Evolutionary conservation across 345 rosid species (phyloP).

Genomic region (Acer negundo): DNA sequence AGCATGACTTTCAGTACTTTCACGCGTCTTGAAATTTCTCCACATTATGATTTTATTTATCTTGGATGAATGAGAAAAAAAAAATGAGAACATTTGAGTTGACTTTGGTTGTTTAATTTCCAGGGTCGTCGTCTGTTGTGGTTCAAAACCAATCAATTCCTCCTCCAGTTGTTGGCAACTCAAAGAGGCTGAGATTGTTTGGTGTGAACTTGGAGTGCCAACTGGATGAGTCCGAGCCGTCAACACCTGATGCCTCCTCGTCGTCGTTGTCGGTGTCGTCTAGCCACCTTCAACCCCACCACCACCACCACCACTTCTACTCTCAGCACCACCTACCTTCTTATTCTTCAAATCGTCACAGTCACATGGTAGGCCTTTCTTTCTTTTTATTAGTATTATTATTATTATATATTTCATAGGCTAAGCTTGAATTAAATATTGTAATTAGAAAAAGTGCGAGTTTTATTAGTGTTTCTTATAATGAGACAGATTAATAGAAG

Average conservation of each 20-base stretch:
- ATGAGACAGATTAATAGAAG: constrained; percentile 32
- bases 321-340: constrained; percentile 27
- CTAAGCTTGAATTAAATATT: background rate
- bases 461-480: constrained; percentile 29
- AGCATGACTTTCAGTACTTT: background rate
- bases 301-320: constrained; percentile 31
- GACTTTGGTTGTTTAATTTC: no score
- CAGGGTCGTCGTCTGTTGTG: no score
- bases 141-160: constrained; percentile 30
- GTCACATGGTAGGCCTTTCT: constrained; percentile 43
- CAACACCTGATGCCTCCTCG: constrained; percentile 52
- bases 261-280: constrained; percentile 24
- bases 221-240: constrained; percentile 54
- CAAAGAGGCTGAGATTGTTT: constrained; percentile 73
- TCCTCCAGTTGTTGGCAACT: constrained; percentile 38
- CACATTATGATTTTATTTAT: no score
- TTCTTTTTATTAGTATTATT: background rate
- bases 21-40: background rate
- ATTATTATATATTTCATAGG: no score
- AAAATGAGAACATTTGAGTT: no score
- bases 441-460: background rate
- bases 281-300: no score
- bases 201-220: constrained; percentile 94
- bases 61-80: no score
- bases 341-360: constrained; percentile 35